These are phyloP conservation scores for Boletus rex-veris DNA, from an alignment of 768 basidiomycete genomes.

Conservation along the genomic window DNA sequence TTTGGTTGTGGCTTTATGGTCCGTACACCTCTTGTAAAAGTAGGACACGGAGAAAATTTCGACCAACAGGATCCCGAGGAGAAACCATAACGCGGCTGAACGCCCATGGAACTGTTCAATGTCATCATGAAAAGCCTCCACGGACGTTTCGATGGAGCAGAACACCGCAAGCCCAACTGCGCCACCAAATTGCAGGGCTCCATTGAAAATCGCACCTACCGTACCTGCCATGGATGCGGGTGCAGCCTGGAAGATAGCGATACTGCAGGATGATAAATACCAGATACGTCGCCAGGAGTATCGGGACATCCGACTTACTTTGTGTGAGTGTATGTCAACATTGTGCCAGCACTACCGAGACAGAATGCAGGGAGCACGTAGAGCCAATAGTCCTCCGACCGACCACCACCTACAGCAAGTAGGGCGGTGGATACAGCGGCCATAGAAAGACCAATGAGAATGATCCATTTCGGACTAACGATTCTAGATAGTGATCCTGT, in stretches of 20 bases:
- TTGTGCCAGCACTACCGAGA: constrained; percentile 45
- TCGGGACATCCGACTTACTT: constrained; percentile 36
- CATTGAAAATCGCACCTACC: constrained; percentile 54
- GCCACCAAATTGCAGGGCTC: constrained; percentile 49
- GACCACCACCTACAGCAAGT: constrained; percentile 41
- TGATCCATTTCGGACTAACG: constrained; percentile 42
- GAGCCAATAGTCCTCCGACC: constrained; percentile 42
- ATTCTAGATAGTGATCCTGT: constrained; percentile 38
- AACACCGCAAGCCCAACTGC: constrained; percentile 50
- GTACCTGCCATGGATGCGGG: constrained; percentile 50
- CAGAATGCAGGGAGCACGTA: constrained; percentile 49
- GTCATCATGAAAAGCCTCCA: constrained; percentile 35
- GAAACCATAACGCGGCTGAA: constrained; percentile 44
- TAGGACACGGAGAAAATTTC: constrained; percentile 31
- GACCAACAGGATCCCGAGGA: constrained; percentile 35
- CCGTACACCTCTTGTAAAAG: constrained; percentile 33
- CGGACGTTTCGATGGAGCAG: constrained; percentile 45
- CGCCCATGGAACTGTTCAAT: constrained; percentile 37
- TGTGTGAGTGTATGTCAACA: constrained; percentile 44
- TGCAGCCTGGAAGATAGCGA: constrained; percentile 48
- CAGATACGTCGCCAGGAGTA: not conserved
- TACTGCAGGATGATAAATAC: constrained; percentile 28
- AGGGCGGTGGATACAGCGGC: constrained; percentile 39
- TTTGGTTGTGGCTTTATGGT: constrained; percentile 1
- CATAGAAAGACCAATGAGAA: constrained; percentile 40